A percentile compares a stretch with the other conserved stretches of the same genome.
Conservation (phyloP, 2,329 filamentous ascomycete genomes). For the Dactylonectria estremocensis region DNA sequence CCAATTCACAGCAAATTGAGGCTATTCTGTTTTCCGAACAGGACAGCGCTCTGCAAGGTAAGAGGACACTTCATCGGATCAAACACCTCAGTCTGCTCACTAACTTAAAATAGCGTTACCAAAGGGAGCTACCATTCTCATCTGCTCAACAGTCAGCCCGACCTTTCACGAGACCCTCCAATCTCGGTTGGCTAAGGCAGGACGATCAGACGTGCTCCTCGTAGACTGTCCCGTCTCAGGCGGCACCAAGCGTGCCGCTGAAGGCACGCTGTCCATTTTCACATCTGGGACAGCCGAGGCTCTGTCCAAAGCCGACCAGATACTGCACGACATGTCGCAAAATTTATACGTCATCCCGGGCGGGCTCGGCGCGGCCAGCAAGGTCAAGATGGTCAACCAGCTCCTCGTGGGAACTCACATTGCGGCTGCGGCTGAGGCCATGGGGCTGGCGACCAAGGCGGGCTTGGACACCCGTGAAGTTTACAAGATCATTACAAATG, state of each 20-base stretch:
- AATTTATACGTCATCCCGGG: slow-evolving; percentile 69
- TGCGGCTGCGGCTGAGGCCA: slow-evolving; percentile 53
- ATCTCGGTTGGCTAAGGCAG: background rate
- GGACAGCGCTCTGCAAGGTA: slow-evolving; percentile 5
- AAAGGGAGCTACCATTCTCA: slow-evolving; percentile 11
- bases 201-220: slow-evolving; percentile 16
- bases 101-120: slow-evolving; percentile 13
- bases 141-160: slow-evolving; percentile 24
- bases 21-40: slow-evolving; percentile 8
- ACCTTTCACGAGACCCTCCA: slow-evolving; percentile 9
- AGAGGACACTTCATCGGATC: background rate
- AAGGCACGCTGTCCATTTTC: slow-evolving; percentile 63
- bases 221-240: slow-evolving; percentile 32
- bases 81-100: background rate
- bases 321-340: slow-evolving; percentile 70
- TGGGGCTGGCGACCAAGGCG: slow-evolving; percentile 61
- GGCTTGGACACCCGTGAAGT: slow-evolving; percentile 36
- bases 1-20: slow-evolving; percentile 21
- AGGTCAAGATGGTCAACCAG: slow-evolving; percentile 69
- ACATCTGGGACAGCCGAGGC: slow-evolving; percentile 67
- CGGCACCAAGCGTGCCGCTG: slow-evolving; percentile 18
- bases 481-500: slow-evolving; percentile 49
- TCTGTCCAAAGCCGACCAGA: slow-evolving; percentile 65
- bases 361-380: slow-evolving; percentile 65
- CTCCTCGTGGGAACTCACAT: slow-evolving; percentile 68